Evolutionary conservation across 139 green algal species (phyloP).

Genomic region (Haematococcus lacustris): DNA sequence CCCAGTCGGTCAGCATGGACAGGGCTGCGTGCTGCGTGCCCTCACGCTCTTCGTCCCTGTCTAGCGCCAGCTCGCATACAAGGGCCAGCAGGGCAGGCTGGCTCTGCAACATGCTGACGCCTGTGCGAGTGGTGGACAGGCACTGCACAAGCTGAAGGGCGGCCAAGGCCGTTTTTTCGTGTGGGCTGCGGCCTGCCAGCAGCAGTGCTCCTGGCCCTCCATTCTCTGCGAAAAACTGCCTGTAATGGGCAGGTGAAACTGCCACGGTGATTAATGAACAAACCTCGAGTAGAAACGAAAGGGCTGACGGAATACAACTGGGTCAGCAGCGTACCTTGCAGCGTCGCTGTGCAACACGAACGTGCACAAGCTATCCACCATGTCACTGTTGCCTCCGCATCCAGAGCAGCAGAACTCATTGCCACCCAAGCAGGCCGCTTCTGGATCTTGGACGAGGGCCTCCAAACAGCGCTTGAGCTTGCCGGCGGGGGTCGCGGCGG

Average conservation of each 20-base stretch:
- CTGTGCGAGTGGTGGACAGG: conserved; percentile 5
- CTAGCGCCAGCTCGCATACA: neutral
- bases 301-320: too few species aligned
- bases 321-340: too few species aligned
- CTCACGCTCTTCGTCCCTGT: conserved; percentile 5
- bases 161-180: conserved; percentile 1
- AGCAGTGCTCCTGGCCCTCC: conserved; percentile 5
- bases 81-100: conserved; percentile 5
- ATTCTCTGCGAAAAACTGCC: neutral
- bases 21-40: conserved; percentile 7
- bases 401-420: conserved; percentile 9
- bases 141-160: conserved; percentile 12
- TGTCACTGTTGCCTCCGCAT: conserved; percentile 2
- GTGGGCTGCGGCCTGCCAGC: neutral
- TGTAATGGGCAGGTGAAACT: too few species aligned
- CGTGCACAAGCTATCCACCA: conserved; percentile 9
- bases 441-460: conserved; percentile 6
- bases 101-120: neutral
- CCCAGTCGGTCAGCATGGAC: conserved; percentile 1
- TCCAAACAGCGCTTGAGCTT: conserved; percentile 8
- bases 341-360: conserved; percentile 12
- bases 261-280: too few species aligned
- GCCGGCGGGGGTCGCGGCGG: too few species aligned
- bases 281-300: too few species aligned
- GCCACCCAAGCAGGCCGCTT: conserved; percentile 10